Conservation (phyloP, 1,284 basidiomycete genomes). For the Austropuccinia psidii region DNA sequence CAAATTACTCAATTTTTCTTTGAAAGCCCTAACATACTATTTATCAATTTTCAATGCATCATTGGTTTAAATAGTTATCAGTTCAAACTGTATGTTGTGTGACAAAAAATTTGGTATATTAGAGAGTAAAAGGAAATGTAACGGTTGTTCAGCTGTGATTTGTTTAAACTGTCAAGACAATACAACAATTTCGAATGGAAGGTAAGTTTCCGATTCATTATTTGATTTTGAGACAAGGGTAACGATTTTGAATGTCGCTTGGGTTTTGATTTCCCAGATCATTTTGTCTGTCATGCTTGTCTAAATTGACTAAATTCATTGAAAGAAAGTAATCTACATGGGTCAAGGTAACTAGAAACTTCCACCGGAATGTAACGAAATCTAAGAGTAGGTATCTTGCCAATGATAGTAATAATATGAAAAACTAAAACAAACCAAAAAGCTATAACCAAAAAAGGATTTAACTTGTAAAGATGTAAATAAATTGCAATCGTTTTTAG, state of each 20-base stretch:
- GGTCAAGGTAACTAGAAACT: too few relatives aligned
- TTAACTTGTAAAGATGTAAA: too few relatives aligned
- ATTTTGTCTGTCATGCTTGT: constrained; percentile 20
- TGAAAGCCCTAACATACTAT: not conserved
- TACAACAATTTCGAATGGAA: constrained; percentile 2
- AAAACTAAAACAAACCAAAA: too few relatives aligned
- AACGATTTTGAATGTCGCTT: too few relatives aligned
- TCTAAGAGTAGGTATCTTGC: too few relatives aligned
- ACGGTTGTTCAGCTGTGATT: constrained; percentile 25
- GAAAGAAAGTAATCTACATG: not conserved
- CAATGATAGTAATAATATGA: too few relatives aligned
- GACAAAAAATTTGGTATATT: constrained; percentile 29
- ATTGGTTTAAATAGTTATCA: constrained; percentile 9
- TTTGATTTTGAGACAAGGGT: not conserved
- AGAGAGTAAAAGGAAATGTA: constrained; percentile 20
- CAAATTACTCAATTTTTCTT: not conserved
- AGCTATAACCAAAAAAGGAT: too few relatives aligned
- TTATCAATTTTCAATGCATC: too few relatives aligned
- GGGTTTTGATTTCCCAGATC: too few relatives aligned
- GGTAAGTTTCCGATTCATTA: not conserved
- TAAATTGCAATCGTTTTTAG: too few relatives aligned
- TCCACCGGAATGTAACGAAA: too few relatives aligned
- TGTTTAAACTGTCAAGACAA: constrained; percentile 33
- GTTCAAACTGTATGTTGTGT: constrained; percentile 27
- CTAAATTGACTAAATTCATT: constrained; percentile 5